phyloP scores from a whole-genome alignment of 768 basidiomycete species.

The Boletus insuetus region DNA sequence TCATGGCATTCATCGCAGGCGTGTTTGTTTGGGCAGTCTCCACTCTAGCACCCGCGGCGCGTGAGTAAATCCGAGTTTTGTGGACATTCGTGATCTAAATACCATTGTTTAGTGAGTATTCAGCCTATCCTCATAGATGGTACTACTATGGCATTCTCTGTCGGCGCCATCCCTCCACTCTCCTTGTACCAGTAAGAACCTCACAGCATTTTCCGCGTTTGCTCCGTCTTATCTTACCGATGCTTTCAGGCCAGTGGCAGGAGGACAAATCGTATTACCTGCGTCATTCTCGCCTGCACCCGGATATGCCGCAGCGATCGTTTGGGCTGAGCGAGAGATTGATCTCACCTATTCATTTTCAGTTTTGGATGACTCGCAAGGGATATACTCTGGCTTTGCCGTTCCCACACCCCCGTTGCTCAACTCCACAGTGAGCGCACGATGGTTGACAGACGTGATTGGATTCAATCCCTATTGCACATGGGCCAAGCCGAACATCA shows the following conservation, averaged over 20 bases:
- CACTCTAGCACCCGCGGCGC: constrained; percentile 6
- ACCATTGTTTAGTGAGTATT: constrained; percentile 3
- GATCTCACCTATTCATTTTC: constrained; percentile 12
- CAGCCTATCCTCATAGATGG: constrained; percentile 15
- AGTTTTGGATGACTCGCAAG: constrained; percentile 9
- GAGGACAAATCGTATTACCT: neutral
- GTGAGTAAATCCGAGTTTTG: constrained; percentile 4
- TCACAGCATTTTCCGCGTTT: neutral
- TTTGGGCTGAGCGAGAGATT: constrained; percentile 18
- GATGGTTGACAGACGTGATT: constrained; percentile 25
- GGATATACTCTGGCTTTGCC: constrained; percentile 5
- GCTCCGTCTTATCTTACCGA: neutral
- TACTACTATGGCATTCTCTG: constrained; percentile 9
- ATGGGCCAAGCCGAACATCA: constrained; percentile 23
- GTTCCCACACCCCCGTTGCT: constrained; percentile 11
- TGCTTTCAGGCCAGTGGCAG: constrained; percentile 7
- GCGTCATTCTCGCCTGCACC: constrained; percentile 7
- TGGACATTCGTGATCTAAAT: neutral
- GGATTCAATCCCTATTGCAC: constrained; percentile 20
- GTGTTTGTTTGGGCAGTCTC: constrained; percentile 8
- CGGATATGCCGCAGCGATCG: constrained; percentile 9
- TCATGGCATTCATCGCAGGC: constrained; percentile 3
- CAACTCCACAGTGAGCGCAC: constrained; percentile 13
- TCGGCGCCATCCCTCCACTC: constrained; percentile 15
- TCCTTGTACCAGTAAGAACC: constrained; percentile 9